These are phyloP conservation scores for Zygnema circumcarinatum DNA, from an alignment of 139 green algal species.

Conservation along the genomic window DNA sequence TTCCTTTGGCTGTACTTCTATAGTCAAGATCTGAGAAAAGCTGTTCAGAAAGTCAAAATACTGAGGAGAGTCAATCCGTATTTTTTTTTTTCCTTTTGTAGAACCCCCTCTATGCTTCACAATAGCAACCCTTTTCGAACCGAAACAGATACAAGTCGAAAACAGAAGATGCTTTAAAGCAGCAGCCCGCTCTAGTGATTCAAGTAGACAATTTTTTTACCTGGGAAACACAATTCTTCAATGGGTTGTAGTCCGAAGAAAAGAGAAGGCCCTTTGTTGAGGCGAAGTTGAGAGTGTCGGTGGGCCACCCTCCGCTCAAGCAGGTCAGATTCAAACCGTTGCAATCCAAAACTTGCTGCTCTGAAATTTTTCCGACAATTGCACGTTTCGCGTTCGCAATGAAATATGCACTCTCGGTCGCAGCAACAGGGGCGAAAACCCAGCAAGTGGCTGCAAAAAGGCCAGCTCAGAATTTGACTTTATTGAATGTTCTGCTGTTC, in stretches of 20 bases:
- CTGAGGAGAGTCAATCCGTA: too few species aligned
- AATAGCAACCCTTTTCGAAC: too few species aligned
- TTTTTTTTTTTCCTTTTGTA: too few species aligned
- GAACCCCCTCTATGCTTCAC: too few species aligned
- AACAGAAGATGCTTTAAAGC: too few species aligned
- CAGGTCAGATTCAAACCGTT: background rate
- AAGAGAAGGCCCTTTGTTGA: background rate
- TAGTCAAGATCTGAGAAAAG: too few species aligned
- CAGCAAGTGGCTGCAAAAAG: slow-evolving; percentile 3
- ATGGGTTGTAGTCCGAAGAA: background rate
- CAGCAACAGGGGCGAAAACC: background rate
- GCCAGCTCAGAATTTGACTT: too few species aligned
- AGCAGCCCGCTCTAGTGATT: too few species aligned
- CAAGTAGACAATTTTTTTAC: background rate
- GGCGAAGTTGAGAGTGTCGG: background rate
- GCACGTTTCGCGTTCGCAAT: background rate
- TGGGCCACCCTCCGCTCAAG: background rate
- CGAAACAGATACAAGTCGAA: too few species aligned
- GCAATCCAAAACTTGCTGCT: background rate
- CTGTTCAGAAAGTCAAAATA: too few species aligned
- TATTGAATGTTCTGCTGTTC: too few species aligned
- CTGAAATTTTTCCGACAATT: background rate
- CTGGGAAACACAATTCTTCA: background rate
- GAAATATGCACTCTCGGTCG: background rate
- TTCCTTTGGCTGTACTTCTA: too few species aligned